Evolutionary conservation across 2,329 filamentous ascomycete genomes (phyloP).

Genomic region (Calonectria pteridis): DNA sequence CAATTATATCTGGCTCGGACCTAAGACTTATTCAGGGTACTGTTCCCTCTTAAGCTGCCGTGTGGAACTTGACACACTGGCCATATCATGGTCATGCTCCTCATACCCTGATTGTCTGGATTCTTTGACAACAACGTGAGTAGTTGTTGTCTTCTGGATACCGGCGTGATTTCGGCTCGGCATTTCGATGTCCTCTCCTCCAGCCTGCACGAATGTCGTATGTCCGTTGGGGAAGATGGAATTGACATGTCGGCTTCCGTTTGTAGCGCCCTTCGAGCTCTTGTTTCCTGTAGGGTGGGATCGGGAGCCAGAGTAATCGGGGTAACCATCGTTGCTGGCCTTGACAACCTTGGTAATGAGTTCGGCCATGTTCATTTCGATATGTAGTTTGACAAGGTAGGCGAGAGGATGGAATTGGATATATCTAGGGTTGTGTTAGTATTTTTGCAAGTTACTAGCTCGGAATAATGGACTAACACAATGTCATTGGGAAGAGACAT

Average conservation of each 20-base stretch:
- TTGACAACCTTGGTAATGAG: conserved; percentile 58
- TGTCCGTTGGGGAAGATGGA: conserved; percentile 42
- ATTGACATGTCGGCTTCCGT: conserved; percentile 23
- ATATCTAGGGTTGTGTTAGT: conserved; percentile 40
- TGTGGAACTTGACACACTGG: conserved; percentile 40
- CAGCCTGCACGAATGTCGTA: conserved; percentile 39
- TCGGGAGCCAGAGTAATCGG: conserved; percentile 40
- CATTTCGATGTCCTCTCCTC: conserved; percentile 38
- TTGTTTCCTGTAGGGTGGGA: conserved; percentile 35
- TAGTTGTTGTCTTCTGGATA: conserved; percentile 44
- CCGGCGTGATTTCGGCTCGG: conserved; percentile 24
- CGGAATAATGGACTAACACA: conserved; percentile 40
- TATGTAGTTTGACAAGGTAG: conserved; percentile 66
- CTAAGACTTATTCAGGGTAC: conserved; percentile 31
- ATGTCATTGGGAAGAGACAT: conserved; percentile 48
- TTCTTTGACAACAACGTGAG: conserved; percentile 40
- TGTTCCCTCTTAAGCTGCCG: conserved; percentile 37
- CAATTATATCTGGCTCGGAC: not conserved
- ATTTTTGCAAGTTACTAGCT: not conserved
- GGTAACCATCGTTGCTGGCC: conserved; percentile 39
- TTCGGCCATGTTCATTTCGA: conserved; percentile 66
- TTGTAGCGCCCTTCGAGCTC: conserved; percentile 18
- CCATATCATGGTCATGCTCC: conserved; percentile 34
- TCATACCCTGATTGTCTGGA: conserved; percentile 29
- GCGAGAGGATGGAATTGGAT: conserved; percentile 65